phyloP scores from a whole-genome alignment of 1,284 basidiomycete genomes.

The Entoloma clypeatum region DNA sequence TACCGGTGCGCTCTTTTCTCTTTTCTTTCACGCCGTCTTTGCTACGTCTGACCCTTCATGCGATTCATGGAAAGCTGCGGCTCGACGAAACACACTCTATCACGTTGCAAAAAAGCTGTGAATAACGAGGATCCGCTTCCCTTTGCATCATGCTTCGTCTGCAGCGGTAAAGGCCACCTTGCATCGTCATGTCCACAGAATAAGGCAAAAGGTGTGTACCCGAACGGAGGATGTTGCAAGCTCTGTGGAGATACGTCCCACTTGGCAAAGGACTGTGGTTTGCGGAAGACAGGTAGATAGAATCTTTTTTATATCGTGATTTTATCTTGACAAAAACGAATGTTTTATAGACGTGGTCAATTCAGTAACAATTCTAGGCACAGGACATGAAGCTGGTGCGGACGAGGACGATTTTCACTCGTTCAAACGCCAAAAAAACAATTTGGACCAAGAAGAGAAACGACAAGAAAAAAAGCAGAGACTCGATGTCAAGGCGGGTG shows the following conservation, averaged over 20 bases:
- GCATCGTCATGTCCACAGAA: conserved; percentile 82
- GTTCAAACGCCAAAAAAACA: conserved; percentile 59
- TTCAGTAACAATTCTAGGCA: conserved; percentile 43
- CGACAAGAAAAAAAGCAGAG: conserved; percentile 42
- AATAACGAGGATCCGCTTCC: conserved; percentile 74
- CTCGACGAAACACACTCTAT: conserved; percentile 74
- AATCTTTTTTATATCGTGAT: neutral
- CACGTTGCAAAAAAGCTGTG: conserved; percentile 66
- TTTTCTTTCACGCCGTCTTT: neutral
- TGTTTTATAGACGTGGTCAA: conserved; percentile 25
- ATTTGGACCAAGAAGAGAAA: conserved; percentile 60
- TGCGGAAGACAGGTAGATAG: conserved; percentile 53
- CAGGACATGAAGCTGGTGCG: conserved; percentile 60
- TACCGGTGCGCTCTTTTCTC: conserved; percentile 78
- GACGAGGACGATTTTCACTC: conserved; percentile 94
- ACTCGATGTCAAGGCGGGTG: conserved; percentile 42
- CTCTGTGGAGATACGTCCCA: conserved; percentile 83
- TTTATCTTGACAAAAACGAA: conserved; percentile 2
- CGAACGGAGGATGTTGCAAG: conserved; percentile 88
- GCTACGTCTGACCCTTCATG: neutral
- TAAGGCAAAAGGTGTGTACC: conserved; percentile 79
- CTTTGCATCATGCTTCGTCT: conserved; percentile 91
- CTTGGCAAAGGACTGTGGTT: conserved; percentile 79
- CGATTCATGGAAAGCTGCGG: conserved; percentile 61
- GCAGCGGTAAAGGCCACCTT: conserved; percentile 76